Percentiles rank a stretch among this genome's conserved stretches.
Conservation (phyloP, 2,329 filamentous ascomycete species). For the Cryphonectria parasitica region DNA sequence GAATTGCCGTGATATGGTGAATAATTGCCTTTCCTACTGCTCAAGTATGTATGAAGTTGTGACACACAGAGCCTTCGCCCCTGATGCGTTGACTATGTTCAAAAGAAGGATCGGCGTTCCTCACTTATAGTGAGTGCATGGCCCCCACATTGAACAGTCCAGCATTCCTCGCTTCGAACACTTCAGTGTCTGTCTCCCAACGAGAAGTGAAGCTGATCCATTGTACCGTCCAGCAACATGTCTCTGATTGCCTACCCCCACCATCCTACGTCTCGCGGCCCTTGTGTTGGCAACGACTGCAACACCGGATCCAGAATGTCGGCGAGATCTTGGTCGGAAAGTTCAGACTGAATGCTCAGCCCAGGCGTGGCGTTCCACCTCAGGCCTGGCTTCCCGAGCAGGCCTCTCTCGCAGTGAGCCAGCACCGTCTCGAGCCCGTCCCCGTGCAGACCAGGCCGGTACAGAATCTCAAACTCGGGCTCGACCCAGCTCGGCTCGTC, state of each 20-base stretch:
- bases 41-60: neutral
- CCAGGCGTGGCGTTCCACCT: neutral
- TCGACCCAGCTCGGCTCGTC: neutral
- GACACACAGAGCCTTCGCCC: neutral
- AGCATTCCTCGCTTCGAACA: neutral
- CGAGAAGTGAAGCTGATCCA: neutral
- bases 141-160: neutral
- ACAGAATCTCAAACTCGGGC: conserved; percentile 4
- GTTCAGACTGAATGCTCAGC: neutral
- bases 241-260: neutral
- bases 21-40: neutral
- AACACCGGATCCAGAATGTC: neutral
- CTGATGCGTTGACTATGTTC: neutral
- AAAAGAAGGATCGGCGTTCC: neutral
- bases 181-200: neutral
- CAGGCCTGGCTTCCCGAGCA: neutral
- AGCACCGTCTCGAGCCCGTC: neutral
- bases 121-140: neutral
- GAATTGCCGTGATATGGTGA: no score
- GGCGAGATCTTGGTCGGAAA: neutral
- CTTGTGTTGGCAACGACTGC: neutral
- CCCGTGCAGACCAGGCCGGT: neutral
- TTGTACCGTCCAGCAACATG: neutral
- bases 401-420: neutral
- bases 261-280: neutral